phyloP scores from a whole-genome alignment of 1,139 yeast genomes.

The Yamadazyma oceani region DNA sequence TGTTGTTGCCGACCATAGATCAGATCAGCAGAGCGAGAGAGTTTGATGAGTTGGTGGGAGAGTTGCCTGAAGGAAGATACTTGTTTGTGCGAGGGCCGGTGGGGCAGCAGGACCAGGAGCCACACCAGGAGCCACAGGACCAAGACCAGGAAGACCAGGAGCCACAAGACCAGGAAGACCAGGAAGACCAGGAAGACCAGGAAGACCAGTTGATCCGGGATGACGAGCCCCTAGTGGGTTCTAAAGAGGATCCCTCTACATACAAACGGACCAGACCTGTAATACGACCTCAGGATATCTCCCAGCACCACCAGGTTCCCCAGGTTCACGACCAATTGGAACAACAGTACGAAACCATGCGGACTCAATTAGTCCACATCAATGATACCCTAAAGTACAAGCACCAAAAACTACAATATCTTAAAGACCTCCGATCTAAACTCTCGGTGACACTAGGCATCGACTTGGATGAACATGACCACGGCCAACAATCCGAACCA shows the following conservation, averaged over 20 bases:
- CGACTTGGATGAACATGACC: background rate
- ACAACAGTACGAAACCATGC: slow-evolving; percentile 25
- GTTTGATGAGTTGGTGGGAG: slow-evolving; percentile 25
- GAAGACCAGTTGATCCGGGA: slow-evolving; percentile 3
- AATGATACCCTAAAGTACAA: slow-evolving; percentile 25
- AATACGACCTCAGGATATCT: too few species aligned
- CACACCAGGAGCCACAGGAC: slow-evolving; percentile 8
- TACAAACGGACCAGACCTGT: background rate
- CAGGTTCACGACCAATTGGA: slow-evolving; percentile 16
- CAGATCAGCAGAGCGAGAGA: slow-evolving; percentile 15
- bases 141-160: slow-evolving; percentile 8
- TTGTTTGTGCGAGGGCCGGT: slow-evolving; percentile 18
- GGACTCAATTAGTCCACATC: slow-evolving; percentile 20
- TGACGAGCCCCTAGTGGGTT: background rate
- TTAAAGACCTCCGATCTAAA: slow-evolving; percentile 18
- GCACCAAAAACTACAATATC: slow-evolving; percentile 28
- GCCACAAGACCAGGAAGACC: slow-evolving; percentile 15
- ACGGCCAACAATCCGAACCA: too few species aligned
- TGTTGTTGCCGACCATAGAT: slow-evolving; percentile 27
- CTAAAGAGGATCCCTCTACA: background rate
- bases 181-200: slow-evolving; percentile 16
- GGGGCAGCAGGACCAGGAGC: background rate
- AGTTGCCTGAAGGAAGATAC: slow-evolving; percentile 37
- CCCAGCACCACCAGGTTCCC: background rate
- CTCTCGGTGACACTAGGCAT: background rate